Evolutionary conservation across 2,329 filamentous ascomycete genomes (phyloP).

Genomic region (Colletotrichum sp.): DNA sequence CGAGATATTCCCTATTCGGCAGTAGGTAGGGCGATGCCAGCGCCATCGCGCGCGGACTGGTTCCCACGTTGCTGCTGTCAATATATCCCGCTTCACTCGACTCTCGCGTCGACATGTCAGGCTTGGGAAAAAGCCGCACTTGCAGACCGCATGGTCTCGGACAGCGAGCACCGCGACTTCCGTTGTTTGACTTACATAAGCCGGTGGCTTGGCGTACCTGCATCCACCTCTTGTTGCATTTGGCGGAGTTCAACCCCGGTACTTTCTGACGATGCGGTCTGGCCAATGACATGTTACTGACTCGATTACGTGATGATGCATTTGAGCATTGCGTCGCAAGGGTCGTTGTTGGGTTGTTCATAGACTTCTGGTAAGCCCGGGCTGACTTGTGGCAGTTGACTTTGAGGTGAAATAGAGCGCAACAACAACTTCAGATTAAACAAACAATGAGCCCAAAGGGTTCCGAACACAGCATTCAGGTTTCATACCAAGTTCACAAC

Average conservation of each 20-base stretch:
- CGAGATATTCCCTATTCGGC: not conserved
- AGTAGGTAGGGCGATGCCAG: not conserved
- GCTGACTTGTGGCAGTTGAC: not conserved
- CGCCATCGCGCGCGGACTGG: not conserved
- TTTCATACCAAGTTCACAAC: not conserved
- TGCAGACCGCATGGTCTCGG: not conserved
- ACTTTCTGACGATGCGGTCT: not conserved
- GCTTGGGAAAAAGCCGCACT: not conserved
- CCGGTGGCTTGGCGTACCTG: not conserved
- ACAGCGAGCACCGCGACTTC: constrained; percentile 2
- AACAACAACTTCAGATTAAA: not conserved
- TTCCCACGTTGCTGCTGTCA: not conserved
- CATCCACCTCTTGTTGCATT: not conserved
- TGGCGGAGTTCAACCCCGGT: not conserved
- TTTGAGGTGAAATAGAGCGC: not conserved
- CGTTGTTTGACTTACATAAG: constrained; percentile 11
- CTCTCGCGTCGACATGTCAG: not conserved
- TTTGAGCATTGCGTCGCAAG: not conserved
- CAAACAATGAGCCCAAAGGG: not conserved
- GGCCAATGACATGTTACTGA: constrained; percentile 17
- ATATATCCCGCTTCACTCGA: not conserved
- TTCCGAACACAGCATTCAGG: not conserved
- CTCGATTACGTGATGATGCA: not conserved
- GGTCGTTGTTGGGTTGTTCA: not conserved
- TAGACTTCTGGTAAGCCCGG: not conserved